These are phyloP conservation scores for Babesia bovis DNA, from an alignment of 169 alveolate genomes.

Conservation along the genomic window DNA sequence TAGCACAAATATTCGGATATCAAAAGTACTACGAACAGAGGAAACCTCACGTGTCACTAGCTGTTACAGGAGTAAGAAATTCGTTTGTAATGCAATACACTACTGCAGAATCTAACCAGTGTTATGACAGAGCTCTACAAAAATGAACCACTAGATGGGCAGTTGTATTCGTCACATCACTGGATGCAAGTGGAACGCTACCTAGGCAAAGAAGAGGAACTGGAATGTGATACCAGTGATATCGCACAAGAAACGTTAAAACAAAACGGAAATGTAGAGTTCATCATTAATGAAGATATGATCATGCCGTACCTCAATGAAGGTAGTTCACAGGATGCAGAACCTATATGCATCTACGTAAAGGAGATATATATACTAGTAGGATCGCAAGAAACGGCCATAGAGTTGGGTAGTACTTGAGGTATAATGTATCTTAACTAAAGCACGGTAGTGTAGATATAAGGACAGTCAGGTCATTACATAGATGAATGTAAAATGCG, in stretches of 20 bases:
- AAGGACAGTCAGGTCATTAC: background rate
- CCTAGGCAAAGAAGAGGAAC: constrained; percentile 1
- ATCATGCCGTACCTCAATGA: background rate
- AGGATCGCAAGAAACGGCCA: constrained; percentile 46
- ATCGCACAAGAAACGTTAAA: background rate
- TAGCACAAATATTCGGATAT: constrained; percentile 53
- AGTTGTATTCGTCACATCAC: constrained; percentile 50
- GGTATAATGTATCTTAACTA: background rate
- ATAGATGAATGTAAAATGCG: background rate
- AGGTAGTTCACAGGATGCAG: background rate
- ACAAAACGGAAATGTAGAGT: background rate
- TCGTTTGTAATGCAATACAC: background rate
- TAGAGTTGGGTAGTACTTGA: constrained; percentile 9
- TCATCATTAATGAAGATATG: constrained; percentile 1
- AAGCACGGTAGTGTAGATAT: too few relatives aligned
- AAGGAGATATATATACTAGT: constrained; percentile 36
- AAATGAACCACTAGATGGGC: background rate
- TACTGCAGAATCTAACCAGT: constrained; percentile 23
- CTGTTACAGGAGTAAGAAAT: constrained; percentile 51
- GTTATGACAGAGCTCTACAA: constrained; percentile 30
- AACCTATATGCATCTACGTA: constrained; percentile 39
- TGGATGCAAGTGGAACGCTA: constrained; percentile 41
- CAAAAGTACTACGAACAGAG: constrained; percentile 57
- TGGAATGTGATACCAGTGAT: background rate
- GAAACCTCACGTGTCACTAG: constrained; percentile 65